Conservation (phyloP, 768 basidiomycete genomes). For the Lactifluus piperatus region DNA sequence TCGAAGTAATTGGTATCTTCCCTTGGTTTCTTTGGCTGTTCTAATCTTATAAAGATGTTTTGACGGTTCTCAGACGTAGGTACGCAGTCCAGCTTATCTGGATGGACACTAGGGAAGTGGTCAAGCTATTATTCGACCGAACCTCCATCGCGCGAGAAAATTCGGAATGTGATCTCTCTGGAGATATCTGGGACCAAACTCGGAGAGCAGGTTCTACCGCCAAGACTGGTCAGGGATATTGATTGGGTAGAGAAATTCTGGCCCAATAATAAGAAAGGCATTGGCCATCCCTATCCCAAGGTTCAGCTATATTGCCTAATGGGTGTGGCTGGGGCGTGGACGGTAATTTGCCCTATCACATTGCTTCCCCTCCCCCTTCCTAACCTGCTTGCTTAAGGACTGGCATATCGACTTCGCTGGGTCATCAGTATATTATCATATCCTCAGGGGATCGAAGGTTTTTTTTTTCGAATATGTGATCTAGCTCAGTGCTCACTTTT, state of each 20-base stretch:
- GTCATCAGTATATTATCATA: slow-evolving; percentile 95
- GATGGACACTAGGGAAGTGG: slow-evolving; percentile 91
- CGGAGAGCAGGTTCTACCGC: slow-evolving; percentile 71
- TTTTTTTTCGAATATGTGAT: neutral
- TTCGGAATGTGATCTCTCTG: slow-evolving; percentile 91
- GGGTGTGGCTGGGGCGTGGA: slow-evolving; percentile 92
- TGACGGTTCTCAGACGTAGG: slow-evolving; percentile 56
- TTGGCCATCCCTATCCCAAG: slow-evolving; percentile 75
- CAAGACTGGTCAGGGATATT: slow-evolving; percentile 74
- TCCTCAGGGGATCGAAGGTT: slow-evolving; percentile 80
- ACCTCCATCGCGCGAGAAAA: slow-evolving; percentile 64
- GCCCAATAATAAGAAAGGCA: slow-evolving; percentile 66
- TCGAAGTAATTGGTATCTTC: slow-evolving; percentile 84
- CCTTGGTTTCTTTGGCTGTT: neutral
- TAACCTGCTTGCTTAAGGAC: slow-evolving; percentile 46
- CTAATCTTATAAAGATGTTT: neutral
- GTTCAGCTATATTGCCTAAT: slow-evolving; percentile 96
- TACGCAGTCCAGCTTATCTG: slow-evolving; percentile 73
- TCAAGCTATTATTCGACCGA: slow-evolving; percentile 75
- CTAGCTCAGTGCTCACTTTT: neutral
- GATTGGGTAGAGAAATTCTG: slow-evolving; percentile 98
- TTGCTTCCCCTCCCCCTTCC: neutral
- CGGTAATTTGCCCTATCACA: slow-evolving; percentile 42
- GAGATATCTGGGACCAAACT: slow-evolving; percentile 86
- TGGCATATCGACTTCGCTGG: slow-evolving; percentile 99